Evolutionary conservation across 768 basidiomycete genomes (phyloP).

Genomic region (Guyanaporus albipodus): DNA sequence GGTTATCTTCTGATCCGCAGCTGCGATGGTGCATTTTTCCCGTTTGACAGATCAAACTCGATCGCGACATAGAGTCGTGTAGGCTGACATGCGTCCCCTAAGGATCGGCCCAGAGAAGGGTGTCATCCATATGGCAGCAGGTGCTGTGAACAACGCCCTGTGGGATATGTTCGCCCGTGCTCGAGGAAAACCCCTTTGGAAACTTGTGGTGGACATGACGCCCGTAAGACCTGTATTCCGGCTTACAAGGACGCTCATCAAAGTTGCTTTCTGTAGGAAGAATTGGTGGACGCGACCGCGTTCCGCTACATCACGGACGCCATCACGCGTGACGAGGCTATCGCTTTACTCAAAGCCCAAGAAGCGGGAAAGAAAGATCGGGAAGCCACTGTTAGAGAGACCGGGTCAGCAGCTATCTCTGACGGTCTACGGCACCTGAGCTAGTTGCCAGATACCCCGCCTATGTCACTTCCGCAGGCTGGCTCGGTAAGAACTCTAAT

Average conservation of each 20-base stretch:
- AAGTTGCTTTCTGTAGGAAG: slow-evolving; percentile 51
- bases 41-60: background rate
- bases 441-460: slow-evolving; percentile 68
- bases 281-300: slow-evolving; percentile 68
- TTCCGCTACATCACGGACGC: slow-evolving; percentile 93
- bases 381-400: slow-evolving; percentile 66
- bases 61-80: background rate
- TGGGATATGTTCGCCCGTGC: slow-evolving; percentile 92
- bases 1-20: slow-evolving; percentile 84
- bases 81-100: slow-evolving; percentile 1
- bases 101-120: slow-evolving; percentile 96
- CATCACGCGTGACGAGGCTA: slow-evolving; percentile 86
- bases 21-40: slow-evolving; percentile 64
- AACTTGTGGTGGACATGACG: slow-evolving; percentile 87
- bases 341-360: slow-evolving; percentile 74
- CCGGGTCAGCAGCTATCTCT: slow-evolving; percentile 45
- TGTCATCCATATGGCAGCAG: slow-evolving; percentile 87
- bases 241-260: background rate
- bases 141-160: slow-evolving; percentile 85
- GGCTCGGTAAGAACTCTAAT: slow-evolving; percentile 56
- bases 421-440: background rate
- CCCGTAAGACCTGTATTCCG: slow-evolving; percentile 40
- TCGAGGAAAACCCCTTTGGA: slow-evolving; percentile 87
- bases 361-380: slow-evolving; percentile 75
- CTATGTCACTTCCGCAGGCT: slow-evolving; percentile 90